Evolutionary conservation across 768 basidiomycete genomes (phyloP), one percentile per base, ranked within the genome.

Genomic region (Boletus eberwhitei): DNA sequence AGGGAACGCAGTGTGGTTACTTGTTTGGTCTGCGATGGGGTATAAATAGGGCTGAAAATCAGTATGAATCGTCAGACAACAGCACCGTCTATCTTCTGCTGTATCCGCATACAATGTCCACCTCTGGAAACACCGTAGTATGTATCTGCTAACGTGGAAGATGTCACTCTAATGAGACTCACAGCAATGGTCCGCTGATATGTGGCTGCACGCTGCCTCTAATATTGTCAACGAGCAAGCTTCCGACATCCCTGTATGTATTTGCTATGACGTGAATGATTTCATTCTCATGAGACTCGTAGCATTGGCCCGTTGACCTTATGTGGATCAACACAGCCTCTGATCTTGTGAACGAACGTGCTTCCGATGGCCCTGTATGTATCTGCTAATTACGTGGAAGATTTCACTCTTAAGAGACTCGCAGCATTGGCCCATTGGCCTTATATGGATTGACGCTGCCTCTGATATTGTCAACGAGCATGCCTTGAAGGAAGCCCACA

Each of bases 291-390:
- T 2, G 11, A 8, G 17, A n/a, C 11, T 29, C 13, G 7, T 8
- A 43, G 42, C 0, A 4, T 1, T 43, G 24, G 24, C 9, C 17
- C 0, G 9, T 26, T 5, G 22, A 5, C 16, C 2, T 12, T 11
- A 4, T 19, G n/a, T 38, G 37, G 37, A 4, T 0, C 9, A 2
- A 11, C 4, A 2, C 0, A 2, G 26, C 24, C 11, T n/a, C 24
- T 43, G 42, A 26, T 3, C 12, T 43, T 43, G 19, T n/a, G 17
- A 26, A 44, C 12, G n/a, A 26, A 12, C 42, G 31, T 13, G 24
- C 26, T 3, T 21, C 4, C 2, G 29, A 37, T 3, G 22, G 17
- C 12, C 17, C n/a, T 17, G 22, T 42, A 42, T 17, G 22, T 43
- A 11, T 12, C 24, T 17, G 9, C 24, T n/a, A 5, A 29, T 24